phyloP scores from a whole-genome alignment of 75 land plant genomes.

The Cunninghamia lanceolata region DNA sequence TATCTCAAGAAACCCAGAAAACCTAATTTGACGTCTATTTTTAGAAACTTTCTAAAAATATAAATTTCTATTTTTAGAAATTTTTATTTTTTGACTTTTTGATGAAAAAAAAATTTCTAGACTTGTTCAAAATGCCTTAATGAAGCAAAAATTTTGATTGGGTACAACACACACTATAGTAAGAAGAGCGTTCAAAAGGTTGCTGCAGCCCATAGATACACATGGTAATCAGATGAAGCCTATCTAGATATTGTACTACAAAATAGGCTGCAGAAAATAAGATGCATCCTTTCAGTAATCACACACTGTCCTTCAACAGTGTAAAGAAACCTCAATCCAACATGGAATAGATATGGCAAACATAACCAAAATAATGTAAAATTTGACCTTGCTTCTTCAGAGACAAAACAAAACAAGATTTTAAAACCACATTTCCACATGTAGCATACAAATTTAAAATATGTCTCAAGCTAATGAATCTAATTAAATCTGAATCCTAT shows the following conservation, averaged over 20 bases:
- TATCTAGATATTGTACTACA: neutral
- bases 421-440: neutral
- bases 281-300: neutral
- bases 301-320: neutral
- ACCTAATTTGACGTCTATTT: too few relatives aligned
- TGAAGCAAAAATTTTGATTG: too few relatives aligned
- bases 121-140: too few relatives aligned
- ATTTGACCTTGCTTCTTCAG: neutral
- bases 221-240: too few relatives aligned
- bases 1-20: too few relatives aligned
- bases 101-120: too few relatives aligned
- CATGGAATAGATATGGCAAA: neutral
- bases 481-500: neutral
- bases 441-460: neutral
- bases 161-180: too few relatives aligned
- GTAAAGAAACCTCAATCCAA: neutral
- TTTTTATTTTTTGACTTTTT: too few relatives aligned
- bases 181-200: too few relatives aligned
- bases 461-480: neutral
- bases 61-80: too few relatives aligned
- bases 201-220: too few relatives aligned
- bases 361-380: neutral
- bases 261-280: neutral
- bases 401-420: neutral
- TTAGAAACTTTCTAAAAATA: too few relatives aligned